Conservation (phyloP, 768 basidiomycete species). For the Boletus rubescentipes region DNA sequence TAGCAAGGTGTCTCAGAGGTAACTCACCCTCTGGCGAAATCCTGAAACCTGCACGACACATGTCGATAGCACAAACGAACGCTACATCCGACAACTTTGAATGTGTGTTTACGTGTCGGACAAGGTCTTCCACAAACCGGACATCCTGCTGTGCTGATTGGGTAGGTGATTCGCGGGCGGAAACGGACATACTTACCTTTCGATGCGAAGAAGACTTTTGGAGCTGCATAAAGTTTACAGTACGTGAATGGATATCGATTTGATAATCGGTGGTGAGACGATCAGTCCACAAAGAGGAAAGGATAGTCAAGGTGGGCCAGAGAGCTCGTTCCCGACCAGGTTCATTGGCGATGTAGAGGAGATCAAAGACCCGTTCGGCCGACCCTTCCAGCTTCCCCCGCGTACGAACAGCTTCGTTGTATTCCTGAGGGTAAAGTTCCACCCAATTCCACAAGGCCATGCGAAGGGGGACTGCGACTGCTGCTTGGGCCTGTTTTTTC, state of each 20-base stretch:
- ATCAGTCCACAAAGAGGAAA: slow-evolving; percentile 76
- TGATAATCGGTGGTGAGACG: slow-evolving; percentile 61
- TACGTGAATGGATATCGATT: slow-evolving; percentile 34
- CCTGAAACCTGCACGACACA: slow-evolving; percentile 67
- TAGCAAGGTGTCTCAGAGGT: slow-evolving; percentile 62
- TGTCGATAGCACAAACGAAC: slow-evolving; percentile 71
- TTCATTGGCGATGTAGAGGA: slow-evolving; percentile 54
- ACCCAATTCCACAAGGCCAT: slow-evolving; percentile 92
- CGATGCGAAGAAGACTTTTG: slow-evolving; percentile 33
- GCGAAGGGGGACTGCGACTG: slow-evolving; percentile 70
- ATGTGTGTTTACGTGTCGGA: slow-evolving; percentile 53
- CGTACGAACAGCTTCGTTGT: slow-evolving; percentile 63
- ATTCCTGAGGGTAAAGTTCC: slow-evolving; percentile 73
- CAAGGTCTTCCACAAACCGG: slow-evolving; percentile 60
- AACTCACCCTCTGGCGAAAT: slow-evolving; percentile 55
- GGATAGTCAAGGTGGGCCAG: slow-evolving; percentile 79
- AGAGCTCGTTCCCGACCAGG: slow-evolving; percentile 50
- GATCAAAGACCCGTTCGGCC: slow-evolving; percentile 85
- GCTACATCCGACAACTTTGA: slow-evolving; percentile 67
- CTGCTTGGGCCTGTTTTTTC: slow-evolving; percentile 68
- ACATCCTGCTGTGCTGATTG: slow-evolving; percentile 36
- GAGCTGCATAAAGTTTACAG: slow-evolving; percentile 28
- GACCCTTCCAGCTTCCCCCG: slow-evolving; percentile 73
- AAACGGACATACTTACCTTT: slow-evolving; percentile 20
- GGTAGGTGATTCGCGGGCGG: neutral